These are phyloP conservation scores for Alternaria triticimaculans DNA, from an alignment of 2,329 filamentous ascomycete species.

Conservation along the genomic window DNA sequence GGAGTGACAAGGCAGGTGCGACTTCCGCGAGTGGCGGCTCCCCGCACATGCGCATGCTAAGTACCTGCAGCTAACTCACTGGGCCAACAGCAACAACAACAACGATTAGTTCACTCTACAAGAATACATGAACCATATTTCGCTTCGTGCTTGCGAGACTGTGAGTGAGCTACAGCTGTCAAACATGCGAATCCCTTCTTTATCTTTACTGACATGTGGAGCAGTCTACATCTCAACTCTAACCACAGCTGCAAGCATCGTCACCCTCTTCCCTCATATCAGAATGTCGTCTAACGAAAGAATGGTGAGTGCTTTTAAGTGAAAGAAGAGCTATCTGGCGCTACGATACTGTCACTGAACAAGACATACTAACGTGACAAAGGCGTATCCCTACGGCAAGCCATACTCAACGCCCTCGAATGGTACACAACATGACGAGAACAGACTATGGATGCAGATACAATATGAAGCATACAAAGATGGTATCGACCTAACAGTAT, in stretches of 20 bases:
- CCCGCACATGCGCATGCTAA: background rate
- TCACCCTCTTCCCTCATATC: background rate
- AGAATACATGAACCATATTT: background rate
- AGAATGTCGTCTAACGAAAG: background rate
- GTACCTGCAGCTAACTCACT: background rate
- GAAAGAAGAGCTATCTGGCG: background rate
- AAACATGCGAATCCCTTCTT: background rate
- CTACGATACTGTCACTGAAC: background rate
- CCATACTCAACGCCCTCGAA: background rate
- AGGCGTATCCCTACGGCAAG: slow-evolving; percentile 6
- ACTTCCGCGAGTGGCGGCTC: background rate
- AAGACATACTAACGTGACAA: background rate
- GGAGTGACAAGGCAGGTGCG: background rate
- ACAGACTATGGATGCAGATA: slow-evolving; percentile 15
- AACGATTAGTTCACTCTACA: background rate
- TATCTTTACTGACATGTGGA: background rate
- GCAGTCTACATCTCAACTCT: background rate
- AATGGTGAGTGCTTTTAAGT: background rate
- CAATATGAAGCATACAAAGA: slow-evolving; percentile 18
- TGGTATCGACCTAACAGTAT: slow-evolving; percentile 35
- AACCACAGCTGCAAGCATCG: background rate
- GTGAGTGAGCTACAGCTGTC: background rate
- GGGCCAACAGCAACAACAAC: background rate
- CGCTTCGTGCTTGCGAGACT: background rate
- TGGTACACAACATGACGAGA: background rate